Conservation (phyloP, 805 yeast species). For the Huiozyma naganishii region DNA sequence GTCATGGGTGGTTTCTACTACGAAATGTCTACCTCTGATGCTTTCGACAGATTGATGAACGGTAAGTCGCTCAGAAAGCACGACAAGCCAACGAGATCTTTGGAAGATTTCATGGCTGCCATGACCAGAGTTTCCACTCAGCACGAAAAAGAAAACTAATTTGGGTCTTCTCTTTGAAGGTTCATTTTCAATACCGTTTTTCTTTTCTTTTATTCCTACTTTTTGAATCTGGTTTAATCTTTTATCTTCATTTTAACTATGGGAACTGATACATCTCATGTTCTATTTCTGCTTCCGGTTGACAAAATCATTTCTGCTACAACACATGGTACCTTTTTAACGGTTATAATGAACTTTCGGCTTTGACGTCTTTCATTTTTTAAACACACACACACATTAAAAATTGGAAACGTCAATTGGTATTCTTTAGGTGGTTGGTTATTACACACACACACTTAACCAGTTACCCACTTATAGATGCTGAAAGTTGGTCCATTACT, state of each 20-base stretch:
- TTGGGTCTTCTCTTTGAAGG: background rate
- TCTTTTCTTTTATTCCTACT: background rate
- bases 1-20: slow-evolving; percentile 93
- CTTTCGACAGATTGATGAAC: slow-evolving; percentile 76
- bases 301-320: too few species aligned
- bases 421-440: too few species aligned
- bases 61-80: slow-evolving; percentile 55
- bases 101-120: slow-evolving; percentile 76
- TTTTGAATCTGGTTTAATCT: slow-evolving; percentile 1
- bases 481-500: too few species aligned
- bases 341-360: background rate
- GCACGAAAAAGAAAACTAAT: slow-evolving; percentile 68
- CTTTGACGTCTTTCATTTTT: background rate
- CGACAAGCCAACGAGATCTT: slow-evolving; percentile 47
- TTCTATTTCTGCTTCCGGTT: background rate
- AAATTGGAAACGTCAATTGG: background rate
- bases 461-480: background rate
- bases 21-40: slow-evolving; percentile 74
- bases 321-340: background rate
- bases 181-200: background rate
- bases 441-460: slow-evolving; percentile 4
- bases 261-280: slow-evolving; percentile 10
- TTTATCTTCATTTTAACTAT: slow-evolving; percentile 3
- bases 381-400: slow-evolving; percentile 2
- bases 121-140: slow-evolving; percentile 86